Evolutionary conservation across 2,329 filamentous ascomycete species (phyloP).

Genomic region (Pseudogymnoascus sp.): DNA sequence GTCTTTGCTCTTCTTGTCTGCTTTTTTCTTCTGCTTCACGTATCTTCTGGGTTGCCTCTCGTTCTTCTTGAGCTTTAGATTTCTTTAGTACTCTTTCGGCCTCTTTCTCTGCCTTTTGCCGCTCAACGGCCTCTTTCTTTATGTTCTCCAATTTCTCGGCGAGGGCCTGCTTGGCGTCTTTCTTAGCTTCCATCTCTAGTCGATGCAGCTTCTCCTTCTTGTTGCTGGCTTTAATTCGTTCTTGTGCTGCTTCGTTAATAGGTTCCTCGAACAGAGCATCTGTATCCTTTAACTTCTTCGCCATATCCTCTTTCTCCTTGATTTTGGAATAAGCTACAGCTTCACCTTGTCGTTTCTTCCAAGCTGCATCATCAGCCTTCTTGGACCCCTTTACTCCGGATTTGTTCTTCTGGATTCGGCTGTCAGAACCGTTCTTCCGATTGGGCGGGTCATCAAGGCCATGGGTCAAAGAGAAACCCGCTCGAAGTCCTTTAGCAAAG

Average conservation of each 20-base stretch:
- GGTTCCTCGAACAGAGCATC: not conserved
- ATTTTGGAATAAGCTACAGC: not conserved
- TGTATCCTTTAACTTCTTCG: not conserved
- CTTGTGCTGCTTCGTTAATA: not conserved
- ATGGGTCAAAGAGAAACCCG: not conserved
- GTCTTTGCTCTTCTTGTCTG: not conserved
- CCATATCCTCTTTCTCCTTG: conserved; percentile 1
- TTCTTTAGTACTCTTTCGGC: not conserved
- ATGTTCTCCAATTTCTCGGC: not conserved
- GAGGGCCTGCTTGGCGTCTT: not conserved
- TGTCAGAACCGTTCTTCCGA: not conserved
- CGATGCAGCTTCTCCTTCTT: not conserved
- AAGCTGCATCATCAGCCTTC: not conserved
- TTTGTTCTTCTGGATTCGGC: not conserved
- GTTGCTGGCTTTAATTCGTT: not conserved
- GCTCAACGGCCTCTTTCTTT: not conserved
- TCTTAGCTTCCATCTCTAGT: not conserved
- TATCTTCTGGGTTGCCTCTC: not conserved
- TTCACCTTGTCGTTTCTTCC: not conserved
- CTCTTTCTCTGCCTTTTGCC: not conserved
- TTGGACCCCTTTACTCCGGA: not conserved
- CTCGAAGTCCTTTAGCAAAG: not conserved
- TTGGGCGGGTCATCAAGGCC: not conserved
- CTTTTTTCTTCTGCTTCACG: not conserved
- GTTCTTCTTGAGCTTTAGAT: not conserved